Percentiles rank a stretch among this genome's conserved stretches.
Evolutionary conservation across 768 basidiomycete species (phyloP).

Genomic region (Phlebiopsis gigantea): DNA sequence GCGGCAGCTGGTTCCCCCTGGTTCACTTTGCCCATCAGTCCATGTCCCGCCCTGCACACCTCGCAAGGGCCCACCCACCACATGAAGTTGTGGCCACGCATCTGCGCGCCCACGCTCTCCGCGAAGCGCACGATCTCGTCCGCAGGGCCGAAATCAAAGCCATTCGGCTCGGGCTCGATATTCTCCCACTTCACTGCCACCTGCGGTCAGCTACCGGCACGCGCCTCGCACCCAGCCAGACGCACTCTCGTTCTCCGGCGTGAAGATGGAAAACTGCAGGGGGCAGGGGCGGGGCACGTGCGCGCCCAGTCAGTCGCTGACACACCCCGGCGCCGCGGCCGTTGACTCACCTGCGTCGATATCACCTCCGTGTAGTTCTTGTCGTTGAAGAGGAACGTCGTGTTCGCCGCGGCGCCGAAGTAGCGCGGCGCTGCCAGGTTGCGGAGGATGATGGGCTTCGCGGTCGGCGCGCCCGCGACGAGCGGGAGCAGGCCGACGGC

Average conservation of each 20-base stretch:
- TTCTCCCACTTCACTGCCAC: slow-evolving; percentile 13
- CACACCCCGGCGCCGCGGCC: background rate
- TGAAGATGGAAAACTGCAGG: slow-evolving; percentile 11
- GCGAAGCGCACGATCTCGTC: slow-evolving; percentile 13
- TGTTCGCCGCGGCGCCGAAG: slow-evolving; percentile 13
- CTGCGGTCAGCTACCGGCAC: no score
- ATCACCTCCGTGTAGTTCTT: slow-evolving; percentile 10
- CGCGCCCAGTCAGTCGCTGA: background rate
- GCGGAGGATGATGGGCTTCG: slow-evolving; percentile 8
- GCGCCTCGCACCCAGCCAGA: no score
- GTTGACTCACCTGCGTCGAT: slow-evolving; percentile 4
- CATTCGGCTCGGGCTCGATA: slow-evolving; percentile 10
- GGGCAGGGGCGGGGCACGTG: no score
- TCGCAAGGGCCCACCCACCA: background rate
- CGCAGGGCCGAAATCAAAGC: slow-evolving; percentile 5
- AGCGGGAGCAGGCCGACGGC: background rate
- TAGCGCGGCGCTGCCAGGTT: slow-evolving; percentile 10
- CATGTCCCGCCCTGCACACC: background rate
- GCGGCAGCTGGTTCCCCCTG: slow-evolving; percentile 13
- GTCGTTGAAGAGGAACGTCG: slow-evolving; percentile 10
- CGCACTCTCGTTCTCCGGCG: slow-evolving; percentile 15
- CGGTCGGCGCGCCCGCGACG: background rate
- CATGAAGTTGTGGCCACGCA: slow-evolving; percentile 13
- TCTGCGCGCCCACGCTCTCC: slow-evolving; percentile 9
- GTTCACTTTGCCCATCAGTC: background rate